phyloP scores from a whole-genome alignment of 148 eudicot genomes.

The Amaranthus hypochondriacus region DNA sequence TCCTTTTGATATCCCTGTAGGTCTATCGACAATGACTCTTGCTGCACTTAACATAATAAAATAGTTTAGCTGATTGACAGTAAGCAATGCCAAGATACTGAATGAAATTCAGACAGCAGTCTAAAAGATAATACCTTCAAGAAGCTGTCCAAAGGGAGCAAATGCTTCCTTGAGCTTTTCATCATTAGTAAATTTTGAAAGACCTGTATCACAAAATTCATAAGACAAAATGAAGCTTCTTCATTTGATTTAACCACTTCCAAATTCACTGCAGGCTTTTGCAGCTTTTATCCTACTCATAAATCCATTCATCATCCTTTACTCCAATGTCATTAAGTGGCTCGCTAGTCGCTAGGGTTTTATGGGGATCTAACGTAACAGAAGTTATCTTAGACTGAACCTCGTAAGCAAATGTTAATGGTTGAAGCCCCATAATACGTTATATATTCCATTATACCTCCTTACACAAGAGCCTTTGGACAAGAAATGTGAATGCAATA shows the following conservation, averaged over 20 bases:
- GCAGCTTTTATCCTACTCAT: not conserved
- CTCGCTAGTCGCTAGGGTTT: not conserved
- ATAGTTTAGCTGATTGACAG: not conserved
- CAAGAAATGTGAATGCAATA: no score
- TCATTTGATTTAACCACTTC: not conserved
- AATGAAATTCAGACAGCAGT: not conserved
- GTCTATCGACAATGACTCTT: constrained; percentile 63
- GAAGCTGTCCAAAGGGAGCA: constrained; percentile 66
- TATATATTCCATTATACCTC: not conserved
- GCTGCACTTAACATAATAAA: constrained; percentile 41
- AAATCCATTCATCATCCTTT: not conserved
- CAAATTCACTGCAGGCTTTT: not conserved
- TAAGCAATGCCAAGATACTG: not conserved
- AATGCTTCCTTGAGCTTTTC: constrained; percentile 79
- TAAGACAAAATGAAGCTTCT: not conserved
- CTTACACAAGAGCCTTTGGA: not conserved
- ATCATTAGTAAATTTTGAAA: constrained; percentile 80
- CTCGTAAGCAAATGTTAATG: no score
- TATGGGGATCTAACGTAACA: no score
- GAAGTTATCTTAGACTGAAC: no score
- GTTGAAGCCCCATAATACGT: no score
- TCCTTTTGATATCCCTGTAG: constrained; percentile 78
- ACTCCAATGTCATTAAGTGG: not conserved
- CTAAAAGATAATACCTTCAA: constrained; percentile 47
- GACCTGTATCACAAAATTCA: constrained; percentile 43